phyloP scores from a whole-genome alignment of 129 eudicot species.

The Ambrosia trifida region DNA sequence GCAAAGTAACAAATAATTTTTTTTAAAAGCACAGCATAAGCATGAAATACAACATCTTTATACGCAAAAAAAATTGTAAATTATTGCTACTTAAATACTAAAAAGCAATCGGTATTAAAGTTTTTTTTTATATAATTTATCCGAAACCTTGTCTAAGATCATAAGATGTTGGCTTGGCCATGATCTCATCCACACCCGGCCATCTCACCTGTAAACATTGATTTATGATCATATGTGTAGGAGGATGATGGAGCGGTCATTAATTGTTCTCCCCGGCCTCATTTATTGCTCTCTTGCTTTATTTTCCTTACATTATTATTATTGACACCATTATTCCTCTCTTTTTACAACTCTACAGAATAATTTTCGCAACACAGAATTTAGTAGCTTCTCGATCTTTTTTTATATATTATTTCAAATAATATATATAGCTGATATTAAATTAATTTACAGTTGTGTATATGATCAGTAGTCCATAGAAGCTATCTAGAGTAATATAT shows the following conservation, averaged over 20 bases:
- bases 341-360: slow-evolving; percentile 26
- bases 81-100: no score
- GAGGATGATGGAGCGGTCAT: slow-evolving; percentile 41
- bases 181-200: slow-evolving; percentile 25
- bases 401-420: background rate
- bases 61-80: no score
- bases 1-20: no score
- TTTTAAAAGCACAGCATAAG: no score
- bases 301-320: slow-evolving; percentile 39
- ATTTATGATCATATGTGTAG: slow-evolving; percentile 32
- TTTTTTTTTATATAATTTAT: no score
- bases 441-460: slow-evolving; percentile 16
- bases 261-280: slow-evolving; percentile 16
- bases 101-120: no score
- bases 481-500: slow-evolving; percentile 1
- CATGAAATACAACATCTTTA: no score
- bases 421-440: slow-evolving; percentile 14
- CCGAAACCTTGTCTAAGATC: no score
- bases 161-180: background rate
- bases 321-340: slow-evolving; percentile 36
- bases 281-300: slow-evolving; percentile 36
- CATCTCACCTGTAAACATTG: slow-evolving; percentile 35
- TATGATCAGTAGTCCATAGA: background rate
- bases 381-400: slow-evolving; percentile 7
- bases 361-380: background rate